Evolutionary conservation across 2,329 filamentous ascomycete species (phyloP).

Genomic region (Ceratocystis alfenasii): DNA sequence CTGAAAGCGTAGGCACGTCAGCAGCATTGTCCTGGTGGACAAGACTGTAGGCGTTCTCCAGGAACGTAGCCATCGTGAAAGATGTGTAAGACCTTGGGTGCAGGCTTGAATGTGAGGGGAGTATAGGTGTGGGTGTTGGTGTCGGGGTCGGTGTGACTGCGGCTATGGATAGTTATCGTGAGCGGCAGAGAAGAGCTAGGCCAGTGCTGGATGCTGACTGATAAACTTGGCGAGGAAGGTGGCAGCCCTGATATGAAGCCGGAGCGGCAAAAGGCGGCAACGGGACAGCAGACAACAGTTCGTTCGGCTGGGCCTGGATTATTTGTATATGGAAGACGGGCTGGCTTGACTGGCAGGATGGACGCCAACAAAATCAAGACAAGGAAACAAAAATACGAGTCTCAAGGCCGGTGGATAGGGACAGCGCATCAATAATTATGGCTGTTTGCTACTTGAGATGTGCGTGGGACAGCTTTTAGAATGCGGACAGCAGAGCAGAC

Average conservation of each 20-base stretch:
- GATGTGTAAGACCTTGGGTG: no score
- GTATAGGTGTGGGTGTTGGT: no score
- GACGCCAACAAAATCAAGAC: not conserved
- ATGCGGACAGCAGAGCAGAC: no score
- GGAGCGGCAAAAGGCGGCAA: not conserved
- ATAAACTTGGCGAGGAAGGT: not conserved
- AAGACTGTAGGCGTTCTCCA: conserved; percentile 90
- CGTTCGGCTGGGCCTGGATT: not conserved
- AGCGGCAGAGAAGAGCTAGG: not conserved
- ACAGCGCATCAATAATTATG: not conserved
- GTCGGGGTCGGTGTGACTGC: no score
- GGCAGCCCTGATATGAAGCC: not conserved
- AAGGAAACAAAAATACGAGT: not conserved
- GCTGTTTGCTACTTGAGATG: not conserved
- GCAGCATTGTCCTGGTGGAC: conserved; percentile 96
- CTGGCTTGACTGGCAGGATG: not conserved
- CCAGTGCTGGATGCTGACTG: not conserved
- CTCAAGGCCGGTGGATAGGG: not conserved
- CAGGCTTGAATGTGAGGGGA: no score
- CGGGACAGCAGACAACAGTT: not conserved
- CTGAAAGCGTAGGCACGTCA: conserved; percentile 79
- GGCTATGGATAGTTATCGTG: no score
- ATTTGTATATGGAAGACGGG: not conserved
- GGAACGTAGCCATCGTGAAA: conserved; percentile 76
- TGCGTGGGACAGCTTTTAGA: not conserved